Evolutionary conservation across 108 stramenopile genomes (phyloP).

Genomic region (Stephanodiscus minutulus): DNA sequence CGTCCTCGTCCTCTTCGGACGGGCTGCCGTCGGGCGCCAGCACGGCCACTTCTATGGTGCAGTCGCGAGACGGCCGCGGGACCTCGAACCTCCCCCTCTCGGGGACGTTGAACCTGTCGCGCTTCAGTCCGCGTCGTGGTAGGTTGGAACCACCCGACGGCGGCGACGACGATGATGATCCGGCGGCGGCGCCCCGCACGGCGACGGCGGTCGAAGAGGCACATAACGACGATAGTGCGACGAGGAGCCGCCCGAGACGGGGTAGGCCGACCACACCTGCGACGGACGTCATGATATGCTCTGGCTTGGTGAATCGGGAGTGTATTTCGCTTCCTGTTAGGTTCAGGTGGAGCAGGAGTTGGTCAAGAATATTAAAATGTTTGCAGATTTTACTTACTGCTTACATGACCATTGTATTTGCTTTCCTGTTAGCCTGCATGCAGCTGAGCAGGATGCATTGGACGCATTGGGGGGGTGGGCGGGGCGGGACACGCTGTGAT

Average conservation of each 20-base stretch:
- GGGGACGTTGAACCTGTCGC: neutral
- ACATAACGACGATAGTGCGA: neutral
- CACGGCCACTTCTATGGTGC: conserved; percentile 10
- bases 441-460: too few species aligned
- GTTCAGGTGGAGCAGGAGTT: too few species aligned
- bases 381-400: too few species aligned
- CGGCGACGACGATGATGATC: neutral
- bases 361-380: too few species aligned
- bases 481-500: too few species aligned
- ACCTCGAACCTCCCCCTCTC: neutral
- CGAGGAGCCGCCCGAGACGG: neutral
- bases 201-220: neutral
- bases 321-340: too few species aligned
- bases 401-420: too few species aligned
- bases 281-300: neutral
- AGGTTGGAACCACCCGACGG: neutral
- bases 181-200: neutral
- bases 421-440: too few species aligned
- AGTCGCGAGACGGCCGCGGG: neutral
- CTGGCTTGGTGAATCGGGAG: too few species aligned
- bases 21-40: neutral
- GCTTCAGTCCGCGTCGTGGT: neutral
- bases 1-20: neutral
- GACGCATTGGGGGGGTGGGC: too few species aligned
- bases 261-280: neutral